Evolutionary conservation across 192 early-diverging fungal species (phyloP), one percentile per base, ranked within the genome.

Genomic region (Chytriomyces confervae): DNA sequence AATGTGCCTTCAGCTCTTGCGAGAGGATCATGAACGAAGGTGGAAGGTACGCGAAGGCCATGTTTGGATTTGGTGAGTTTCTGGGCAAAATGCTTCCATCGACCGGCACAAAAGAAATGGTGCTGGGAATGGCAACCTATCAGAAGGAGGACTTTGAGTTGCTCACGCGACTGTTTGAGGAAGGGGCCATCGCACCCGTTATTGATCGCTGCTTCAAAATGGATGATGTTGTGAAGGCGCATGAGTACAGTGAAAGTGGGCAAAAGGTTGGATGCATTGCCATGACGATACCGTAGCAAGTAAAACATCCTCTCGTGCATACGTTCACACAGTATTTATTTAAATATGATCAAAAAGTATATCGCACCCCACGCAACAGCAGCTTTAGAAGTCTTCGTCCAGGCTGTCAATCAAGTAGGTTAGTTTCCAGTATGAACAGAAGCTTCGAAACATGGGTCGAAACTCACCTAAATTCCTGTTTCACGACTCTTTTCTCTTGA

Each of bases 171-270:
- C 44, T 61, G 68, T 48, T 79, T 16, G 69, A 63, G 47, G 61
- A 44, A 24, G 69, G 77, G n/a, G 61, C 45, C 29, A 50, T 79
- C 7, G 72, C 62, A 46, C 45, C 77, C 5, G 61, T 79, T 36
- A 48, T 72, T 7, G 77, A 79, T 47, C 53, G 61, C 27, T 0
- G 10, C 13, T 80, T 76, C 61, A 60, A 27, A 45, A n/a, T 80
- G 5, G 74, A 76, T 16, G 79, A 67, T 6, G 60, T 62, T 20
- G 64, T 46, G 16, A 57, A 11, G 4, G 79, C 79, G 5, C 65
- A 76, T n/a, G 48, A 36, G 27, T 45, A 61, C 27, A 9, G 7
- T 7, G 68, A 76, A 45, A 60, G 23, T 16, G 74, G 74, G 2
- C 11, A 67, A 7, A 67, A 67, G 47, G 66, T 47, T 13, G 66